Percentiles rank a stretch among this genome's conserved stretches.
Conservation (phyloP, 2,329 filamentous ascomycete species). For the Cladosporium colombiae region DNA sequence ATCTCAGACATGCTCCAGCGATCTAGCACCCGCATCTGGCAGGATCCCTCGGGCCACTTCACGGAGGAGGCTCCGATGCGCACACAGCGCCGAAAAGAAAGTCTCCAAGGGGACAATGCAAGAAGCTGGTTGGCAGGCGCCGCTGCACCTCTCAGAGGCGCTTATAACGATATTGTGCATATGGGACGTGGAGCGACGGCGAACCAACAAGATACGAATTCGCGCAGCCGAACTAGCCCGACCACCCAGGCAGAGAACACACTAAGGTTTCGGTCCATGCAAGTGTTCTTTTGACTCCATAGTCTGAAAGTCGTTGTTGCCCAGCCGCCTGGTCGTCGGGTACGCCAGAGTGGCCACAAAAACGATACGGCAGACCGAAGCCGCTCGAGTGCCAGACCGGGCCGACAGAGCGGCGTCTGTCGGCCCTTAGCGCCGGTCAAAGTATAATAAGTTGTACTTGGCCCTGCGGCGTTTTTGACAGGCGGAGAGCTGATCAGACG, state of each 20-base stretch:
- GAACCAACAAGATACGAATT: constrained; percentile 2
- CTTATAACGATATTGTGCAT: neutral
- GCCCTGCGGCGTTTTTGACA: constrained; percentile 7
- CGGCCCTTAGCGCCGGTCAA: constrained; percentile 8
- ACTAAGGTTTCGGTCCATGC: constrained; percentile 5
- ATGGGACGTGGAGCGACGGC: neutral
- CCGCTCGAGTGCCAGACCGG: constrained; percentile 7
- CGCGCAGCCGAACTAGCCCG: constrained; percentile 2
- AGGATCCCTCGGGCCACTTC: neutral
- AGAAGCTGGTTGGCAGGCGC: neutral
- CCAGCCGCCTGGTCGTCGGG: constrained; percentile 14
- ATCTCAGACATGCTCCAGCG: constrained; percentile 10
- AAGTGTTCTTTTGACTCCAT: constrained; percentile 13
- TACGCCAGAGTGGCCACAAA: neutral
- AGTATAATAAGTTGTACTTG: neutral
- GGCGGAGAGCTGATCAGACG: constrained; percentile 3
- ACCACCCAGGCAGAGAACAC: neutral
- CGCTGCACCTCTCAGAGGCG: neutral
- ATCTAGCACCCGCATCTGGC: neutral
- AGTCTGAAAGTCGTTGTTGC: constrained; percentile 2
- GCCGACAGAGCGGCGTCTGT: constrained; percentile 3
- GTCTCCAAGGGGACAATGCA: neutral
- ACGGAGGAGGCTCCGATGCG: constrained; percentile 3
- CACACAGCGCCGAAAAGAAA: neutral
- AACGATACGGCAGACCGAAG: constrained; percentile 4